These are phyloP conservation scores for Oryza glumipatula DNA, from an alignment of 176 grass and related monocot species.

Conservation along the genomic window DNA sequence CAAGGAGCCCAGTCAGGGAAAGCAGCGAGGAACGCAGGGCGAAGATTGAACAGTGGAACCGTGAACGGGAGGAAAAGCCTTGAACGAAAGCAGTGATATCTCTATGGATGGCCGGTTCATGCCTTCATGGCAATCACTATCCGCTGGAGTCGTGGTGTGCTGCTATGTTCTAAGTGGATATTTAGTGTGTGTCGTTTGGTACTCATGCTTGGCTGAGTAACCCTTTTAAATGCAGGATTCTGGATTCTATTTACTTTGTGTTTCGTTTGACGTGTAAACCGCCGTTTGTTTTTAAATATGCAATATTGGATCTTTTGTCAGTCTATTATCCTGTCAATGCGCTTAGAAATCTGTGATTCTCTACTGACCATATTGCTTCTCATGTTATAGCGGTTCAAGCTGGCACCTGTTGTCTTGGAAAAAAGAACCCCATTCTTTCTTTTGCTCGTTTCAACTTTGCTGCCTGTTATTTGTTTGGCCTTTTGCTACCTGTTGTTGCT, in stretches of 20 bases:
- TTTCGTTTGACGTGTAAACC: conserved; percentile 22
- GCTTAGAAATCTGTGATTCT: background rate
- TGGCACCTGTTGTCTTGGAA: too few relatives aligned
- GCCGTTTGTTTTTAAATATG: conserved; percentile 27
- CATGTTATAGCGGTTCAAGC: background rate
- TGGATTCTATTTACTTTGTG: conserved; percentile 13
- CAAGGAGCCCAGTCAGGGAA: conserved; percentile 63
- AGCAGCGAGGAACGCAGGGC: conserved; percentile 72
- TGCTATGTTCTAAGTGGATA: background rate
- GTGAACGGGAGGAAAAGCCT: conserved; percentile 53
- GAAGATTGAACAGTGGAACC: conserved; percentile 84
- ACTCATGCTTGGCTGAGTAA: conserved; percentile 25
- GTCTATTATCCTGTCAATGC: background rate
- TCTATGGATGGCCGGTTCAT: background rate
- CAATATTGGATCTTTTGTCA: background rate
- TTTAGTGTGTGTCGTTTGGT: background rate
- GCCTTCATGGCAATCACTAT: background rate
- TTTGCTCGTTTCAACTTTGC: background rate
- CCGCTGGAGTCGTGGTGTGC: background rate
- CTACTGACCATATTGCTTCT: background rate
- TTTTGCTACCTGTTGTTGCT: too few relatives aligned
- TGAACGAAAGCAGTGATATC: conserved; percentile 21
- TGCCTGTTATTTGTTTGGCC: background rate
- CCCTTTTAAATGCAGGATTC: conserved; percentile 13
- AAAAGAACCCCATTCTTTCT: too few relatives aligned